Evolutionary conservation across 202 grass and related monocot genomes (phyloP).

Genomic region (Schoenoplectus tabernaemontani): DNA sequence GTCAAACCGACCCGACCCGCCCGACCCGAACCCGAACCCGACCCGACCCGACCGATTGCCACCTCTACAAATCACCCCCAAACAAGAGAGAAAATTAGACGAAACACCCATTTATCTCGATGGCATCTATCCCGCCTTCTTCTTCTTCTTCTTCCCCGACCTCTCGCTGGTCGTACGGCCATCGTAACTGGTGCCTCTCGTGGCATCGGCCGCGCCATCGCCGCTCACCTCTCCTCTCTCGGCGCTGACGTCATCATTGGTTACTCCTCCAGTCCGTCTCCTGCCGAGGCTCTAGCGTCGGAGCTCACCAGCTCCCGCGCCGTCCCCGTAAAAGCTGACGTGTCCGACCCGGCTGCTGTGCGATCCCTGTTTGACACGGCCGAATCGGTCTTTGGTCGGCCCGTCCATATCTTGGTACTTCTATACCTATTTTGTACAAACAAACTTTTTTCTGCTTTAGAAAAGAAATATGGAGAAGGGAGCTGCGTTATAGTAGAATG

Average conservation of each 20-base stretch:
- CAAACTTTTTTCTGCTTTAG: too few relatives aligned
- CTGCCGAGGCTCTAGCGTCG: slow-evolving; percentile 38
- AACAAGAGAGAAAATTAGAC: neutral
- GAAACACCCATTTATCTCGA: neutral
- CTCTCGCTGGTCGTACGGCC: slow-evolving; percentile 48
- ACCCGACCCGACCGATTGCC: too few relatives aligned
- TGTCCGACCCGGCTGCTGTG: slow-evolving; percentile 31
- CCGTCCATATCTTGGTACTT: slow-evolving; percentile 40
- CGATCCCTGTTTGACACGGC: slow-evolving; percentile 51
- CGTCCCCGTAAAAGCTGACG: slow-evolving; percentile 36
- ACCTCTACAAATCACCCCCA: too few relatives aligned
- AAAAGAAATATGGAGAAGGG: too few relatives aligned
- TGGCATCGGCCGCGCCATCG: slow-evolving; percentile 53
- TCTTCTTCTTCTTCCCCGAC: neutral
- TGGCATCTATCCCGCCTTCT: neutral
- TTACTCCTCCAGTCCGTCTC: slow-evolving; percentile 30
- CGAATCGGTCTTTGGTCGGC: slow-evolving; percentile 30
- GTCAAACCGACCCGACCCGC: too few relatives aligned
- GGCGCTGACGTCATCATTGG: slow-evolving; percentile 57
- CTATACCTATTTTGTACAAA: too few relatives aligned
- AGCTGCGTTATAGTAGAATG: neutral
- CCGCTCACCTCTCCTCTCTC: slow-evolving; percentile 46
- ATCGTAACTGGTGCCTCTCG: slow-evolving; percentile 69
- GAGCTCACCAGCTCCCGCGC: slow-evolving; percentile 38
- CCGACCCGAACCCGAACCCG: too few relatives aligned